A percentile compares a stretch with the other conserved stretches of the same genome.
phyloP scores from a whole-genome alignment of 2,329 filamentous ascomycete genomes.

The Penicillium brevicompactum region DNA sequence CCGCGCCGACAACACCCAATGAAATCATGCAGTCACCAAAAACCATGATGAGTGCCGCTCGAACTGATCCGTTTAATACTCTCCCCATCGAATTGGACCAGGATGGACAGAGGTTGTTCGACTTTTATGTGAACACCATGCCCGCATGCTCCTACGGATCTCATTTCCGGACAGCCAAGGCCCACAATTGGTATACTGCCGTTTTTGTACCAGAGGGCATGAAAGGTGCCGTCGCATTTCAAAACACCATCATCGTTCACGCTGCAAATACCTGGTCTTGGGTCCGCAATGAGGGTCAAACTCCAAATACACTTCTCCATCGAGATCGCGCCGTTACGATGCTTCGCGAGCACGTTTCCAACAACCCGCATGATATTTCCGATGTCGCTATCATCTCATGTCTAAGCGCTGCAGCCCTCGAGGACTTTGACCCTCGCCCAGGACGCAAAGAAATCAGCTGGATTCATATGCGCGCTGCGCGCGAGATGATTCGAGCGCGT shows the following conservation, averaged over 20 bases:
- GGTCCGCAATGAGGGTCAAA: conserved; percentile 38
- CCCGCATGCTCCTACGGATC: conserved; percentile 42
- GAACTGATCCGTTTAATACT: conserved; percentile 41
- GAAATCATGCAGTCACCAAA: conserved; percentile 29
- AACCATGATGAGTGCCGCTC: conserved; percentile 38
- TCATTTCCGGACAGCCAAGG: conserved; percentile 34
- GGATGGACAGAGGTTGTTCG: conserved; percentile 38
- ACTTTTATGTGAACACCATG: conserved; percentile 46
- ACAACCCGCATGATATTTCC: conserved; percentile 36
- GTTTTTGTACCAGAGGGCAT: conserved; percentile 45
- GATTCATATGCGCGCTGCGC: conserved; percentile 44
- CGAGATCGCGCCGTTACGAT: conserved; percentile 36
- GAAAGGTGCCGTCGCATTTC: conserved; percentile 41
- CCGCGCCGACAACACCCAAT: conserved; percentile 17
- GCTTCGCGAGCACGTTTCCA: conserved; percentile 36
- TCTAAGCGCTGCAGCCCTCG: conserved; percentile 42
- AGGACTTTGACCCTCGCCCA: conserved; percentile 43
- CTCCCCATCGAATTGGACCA: conserved; percentile 35
- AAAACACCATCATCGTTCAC: conserved; percentile 43
- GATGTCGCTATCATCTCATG: conserved; percentile 44
- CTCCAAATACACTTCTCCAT: conserved; percentile 32
- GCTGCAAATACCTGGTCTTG: conserved; percentile 42
- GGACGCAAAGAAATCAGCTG: conserved; percentile 41
- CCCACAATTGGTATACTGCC: conserved; percentile 42
- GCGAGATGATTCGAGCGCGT: conserved; percentile 40